phyloP scores from a whole-genome alignment of 441 rosid species.

The Gossypium davidsonii region DNA sequence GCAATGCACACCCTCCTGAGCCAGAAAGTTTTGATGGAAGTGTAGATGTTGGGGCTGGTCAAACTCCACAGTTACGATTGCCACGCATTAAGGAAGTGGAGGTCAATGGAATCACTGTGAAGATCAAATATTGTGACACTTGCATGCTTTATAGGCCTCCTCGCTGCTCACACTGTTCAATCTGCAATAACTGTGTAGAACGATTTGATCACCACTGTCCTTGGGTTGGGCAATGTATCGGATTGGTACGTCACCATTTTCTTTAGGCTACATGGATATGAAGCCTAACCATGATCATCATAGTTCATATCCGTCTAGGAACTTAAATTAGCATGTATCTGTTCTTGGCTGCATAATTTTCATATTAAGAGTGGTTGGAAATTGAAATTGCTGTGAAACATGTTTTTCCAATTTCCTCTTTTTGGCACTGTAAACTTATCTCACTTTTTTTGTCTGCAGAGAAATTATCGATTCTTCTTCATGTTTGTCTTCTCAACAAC shows the following conservation, averaged over 20 bases:
- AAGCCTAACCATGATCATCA: background rate
- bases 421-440: background rate
- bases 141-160: slow-evolving; percentile 76
- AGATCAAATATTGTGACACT: slow-evolving; percentile 67
- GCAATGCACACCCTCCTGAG: slow-evolving; percentile 73
- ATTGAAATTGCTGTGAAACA: background rate
- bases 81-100: slow-evolving; percentile 66
- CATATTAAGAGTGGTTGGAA: background rate
- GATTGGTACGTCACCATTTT: slow-evolving; percentile 38
- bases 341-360: background rate
- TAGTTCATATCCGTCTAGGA: background rate
- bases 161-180: slow-evolving; percentile 75
- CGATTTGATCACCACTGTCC: slow-evolving; percentile 80
- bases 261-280: background rate
- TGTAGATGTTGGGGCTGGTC: slow-evolving; percentile 46
- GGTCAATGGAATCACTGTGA: slow-evolving; percentile 48
- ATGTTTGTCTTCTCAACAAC: slow-evolving; percentile 62
- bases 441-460: slow-evolving; percentile 28
- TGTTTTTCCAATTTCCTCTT: background rate
- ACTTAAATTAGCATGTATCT: background rate
- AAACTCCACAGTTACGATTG: slow-evolving; percentile 56
- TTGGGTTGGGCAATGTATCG: slow-evolving; percentile 82
- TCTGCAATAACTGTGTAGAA: slow-evolving; percentile 71
- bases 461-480: slow-evolving; percentile 64
- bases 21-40: slow-evolving; percentile 50